Evolutionary conservation across 495 filamentous ascomycete species (phyloP).

Genomic region (Immersiella caudata): DNA sequence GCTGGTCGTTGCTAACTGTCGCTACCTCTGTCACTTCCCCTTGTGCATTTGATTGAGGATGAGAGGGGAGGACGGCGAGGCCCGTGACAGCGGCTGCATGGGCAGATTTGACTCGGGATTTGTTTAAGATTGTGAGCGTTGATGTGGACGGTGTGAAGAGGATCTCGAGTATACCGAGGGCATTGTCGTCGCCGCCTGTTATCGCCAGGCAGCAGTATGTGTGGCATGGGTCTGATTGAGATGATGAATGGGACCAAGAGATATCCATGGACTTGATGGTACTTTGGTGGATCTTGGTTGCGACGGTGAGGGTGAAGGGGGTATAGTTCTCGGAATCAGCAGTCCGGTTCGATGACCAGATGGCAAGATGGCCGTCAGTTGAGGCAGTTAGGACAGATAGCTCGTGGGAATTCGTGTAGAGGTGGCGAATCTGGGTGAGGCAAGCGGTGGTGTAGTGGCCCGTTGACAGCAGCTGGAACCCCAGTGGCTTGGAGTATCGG

Average conservation of each 20-base stretch:
- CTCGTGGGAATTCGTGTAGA: conserved; percentile 37
- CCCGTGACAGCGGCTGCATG: conserved; percentile 83
- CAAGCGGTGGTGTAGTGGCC: conserved; percentile 78
- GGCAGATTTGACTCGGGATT: conserved; percentile 65
- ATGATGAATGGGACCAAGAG: conserved; percentile 23
- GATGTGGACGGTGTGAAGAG: conserved; percentile 12
- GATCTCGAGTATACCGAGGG: conserved; percentile 62
- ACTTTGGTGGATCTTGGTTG: conserved; percentile 68
- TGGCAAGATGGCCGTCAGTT: conserved; percentile 49
- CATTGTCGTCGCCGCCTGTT: conserved; percentile 87
- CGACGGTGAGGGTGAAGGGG: conserved; percentile 20
- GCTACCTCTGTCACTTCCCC: conserved; percentile 43
- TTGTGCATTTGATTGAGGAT: conserved; percentile 7
- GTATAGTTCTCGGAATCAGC: neutral
- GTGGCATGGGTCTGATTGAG: conserved; percentile 17
- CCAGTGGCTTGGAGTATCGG: conserved; percentile 49
- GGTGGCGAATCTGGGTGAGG: conserved; percentile 66
- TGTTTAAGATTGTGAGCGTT: conserved; percentile 34
- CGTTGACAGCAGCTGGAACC: conserved; percentile 58
- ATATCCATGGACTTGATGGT: conserved; percentile 65
- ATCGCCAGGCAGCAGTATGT: conserved; percentile 52
- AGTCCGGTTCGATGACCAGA: conserved; percentile 35
- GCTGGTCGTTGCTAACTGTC: conserved; percentile 78
- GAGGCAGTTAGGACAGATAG: conserved; percentile 57
- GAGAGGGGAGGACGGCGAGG: conserved; percentile 50